Evolutionary conservation across 2,329 filamentous ascomycete species (phyloP), one percentile per base, ranked within the genome.

Genomic region (Pseudogymnoascus sp.): DNA sequence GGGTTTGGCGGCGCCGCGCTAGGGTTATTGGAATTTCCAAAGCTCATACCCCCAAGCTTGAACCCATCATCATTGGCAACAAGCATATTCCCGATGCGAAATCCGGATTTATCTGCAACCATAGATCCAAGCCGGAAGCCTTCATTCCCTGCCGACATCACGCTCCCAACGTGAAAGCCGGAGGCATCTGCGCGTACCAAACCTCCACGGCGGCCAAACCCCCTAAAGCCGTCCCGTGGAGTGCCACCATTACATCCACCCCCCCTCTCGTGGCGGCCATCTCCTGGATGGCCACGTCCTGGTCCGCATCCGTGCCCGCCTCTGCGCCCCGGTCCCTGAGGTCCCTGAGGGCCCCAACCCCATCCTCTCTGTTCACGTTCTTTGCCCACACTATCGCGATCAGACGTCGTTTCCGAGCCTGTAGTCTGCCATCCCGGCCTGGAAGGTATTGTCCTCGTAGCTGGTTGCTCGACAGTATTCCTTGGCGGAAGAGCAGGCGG

Each of bases 61-160:
- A 78, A 72, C 3, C 75, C 76, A 26, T 70, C 70, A 13, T 69
- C 69, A 62, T 78, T 74, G 34, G 76, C 72, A 1, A 76, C 69
- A 15, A 68, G 30, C 58, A 65, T 59, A 48, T 64, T 64, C 9
- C 63, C 63, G 23, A 67, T 60, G 13, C 61, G 59, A 30, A 64
- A 61, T 28, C 62, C 66, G 2, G 63, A 61, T 19, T 58, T 61
- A 57, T 68, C 63, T 28, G 67, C 66, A 57, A 67, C 64, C 5
- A 67, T 66, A 15, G 63, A 60, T 1, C 65, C 66, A 61, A 67
- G 61, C 48, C 62, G 63, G 37, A 67, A 66, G 3, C 61, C 60
- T 12, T 52, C 26, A 8, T 52, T 18, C 23, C 45, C 45, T 5
- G 45, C 45, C 3, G 45, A 52, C 45, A 52, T 52, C 45, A 52